Base-by-base conservation (phyloP, 2,329 filamentous ascomycete genomes). In the Paradendryphiella salina region DNA sequence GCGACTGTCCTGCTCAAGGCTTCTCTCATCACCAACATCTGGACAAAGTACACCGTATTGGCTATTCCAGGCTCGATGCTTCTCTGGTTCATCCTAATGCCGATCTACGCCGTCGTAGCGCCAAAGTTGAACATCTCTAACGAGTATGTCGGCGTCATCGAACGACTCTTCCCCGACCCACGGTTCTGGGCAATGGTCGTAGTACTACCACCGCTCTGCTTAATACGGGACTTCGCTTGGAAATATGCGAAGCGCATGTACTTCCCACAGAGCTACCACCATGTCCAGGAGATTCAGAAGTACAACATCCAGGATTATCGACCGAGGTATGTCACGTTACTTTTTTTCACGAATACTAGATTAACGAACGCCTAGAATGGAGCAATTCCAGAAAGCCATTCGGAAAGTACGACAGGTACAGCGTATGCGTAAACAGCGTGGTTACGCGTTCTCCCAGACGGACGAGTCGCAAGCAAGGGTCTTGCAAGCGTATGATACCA, bases 221-320 rank as follows among this genome's bases (percentile, higher is more conserved):
- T 99, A 41, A 75, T 92, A 42, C 82, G 94, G 65, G 94, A 99
- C 72, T 89, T 96, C 74, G 85, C 87, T 3, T 99, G 93, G 92
- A 99, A 99, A 80, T 99, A 97, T 65, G 86, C 85, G 55, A 96
- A 96, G 80, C 84, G 94, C 60, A 96, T 99, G 91, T 99, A 97
- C 77, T 87, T 86, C 63, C 94, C 94, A 17, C 89, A 96, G 76
- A 86, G 90, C 35, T 99, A 99, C 69, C 94, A 99, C 66, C 94
- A 99, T 73, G 94, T 99, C 58, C 94, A 99, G 75, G 94, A 99
- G 78, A 99, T 99, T 64, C 94, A 99, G 75, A 99, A 99, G 77
- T 99, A 97, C 78, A 99, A 99, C 67, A 96, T 99, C 54, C 94
- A 99, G 77, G 94, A 99, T 77, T 99, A 99, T 76, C 82, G 94